These are phyloP conservation scores for Hypoxylon sp. DNA, from an alignment of 2,329 filamentous ascomycete genomes.

Conservation along the genomic window DNA sequence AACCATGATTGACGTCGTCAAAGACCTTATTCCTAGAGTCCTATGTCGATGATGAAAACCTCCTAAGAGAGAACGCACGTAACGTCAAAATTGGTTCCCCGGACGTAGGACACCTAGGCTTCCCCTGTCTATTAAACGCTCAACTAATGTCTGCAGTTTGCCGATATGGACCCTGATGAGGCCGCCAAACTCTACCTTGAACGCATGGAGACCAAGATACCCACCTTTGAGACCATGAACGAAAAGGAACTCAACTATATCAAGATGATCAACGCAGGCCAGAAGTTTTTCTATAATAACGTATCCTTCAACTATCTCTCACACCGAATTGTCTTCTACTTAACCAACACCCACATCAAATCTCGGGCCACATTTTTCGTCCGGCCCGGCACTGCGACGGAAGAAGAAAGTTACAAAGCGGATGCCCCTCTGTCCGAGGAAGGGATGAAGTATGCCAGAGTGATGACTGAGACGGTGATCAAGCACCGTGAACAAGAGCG, in stretches of 20 bases:
- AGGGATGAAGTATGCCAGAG: slow-evolving; percentile 83
- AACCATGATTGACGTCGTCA: slow-evolving; percentile 8
- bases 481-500: slow-evolving; percentile 87
- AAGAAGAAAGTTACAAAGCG: slow-evolving; percentile 91
- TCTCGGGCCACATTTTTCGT: slow-evolving; percentile 93
- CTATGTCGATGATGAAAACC: slow-evolving; percentile 90
- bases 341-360: slow-evolving; percentile 98
- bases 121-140: background rate
- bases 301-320: slow-evolving; percentile 96
- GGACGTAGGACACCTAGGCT: slow-evolving; percentile 69
- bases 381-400: slow-evolving; percentile 85
- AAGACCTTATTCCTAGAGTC: slow-evolving; percentile 97
- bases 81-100: slow-evolving; percentile 98
- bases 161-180: slow-evolving; percentile 91
- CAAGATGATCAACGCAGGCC: slow-evolving; percentile 98
- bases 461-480: slow-evolving; percentile 87
- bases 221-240: slow-evolving; percentile 96
- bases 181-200: slow-evolving; percentile 92
- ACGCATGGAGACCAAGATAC: slow-evolving; percentile 92
- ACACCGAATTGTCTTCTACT: slow-evolving; percentile 97
- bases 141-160: slow-evolving; percentile 69
- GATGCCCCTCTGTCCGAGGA: slow-evolving; percentile 87
- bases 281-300: slow-evolving; percentile 95
- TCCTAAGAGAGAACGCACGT: slow-evolving; percentile 95
- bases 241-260: slow-evolving; percentile 96